Percentiles rank a stretch among this genome's conserved stretches.
Evolutionary conservation across 352 stramenopile genomes (phyloP).

Genomic region (Blastocystis sp.): DNA sequence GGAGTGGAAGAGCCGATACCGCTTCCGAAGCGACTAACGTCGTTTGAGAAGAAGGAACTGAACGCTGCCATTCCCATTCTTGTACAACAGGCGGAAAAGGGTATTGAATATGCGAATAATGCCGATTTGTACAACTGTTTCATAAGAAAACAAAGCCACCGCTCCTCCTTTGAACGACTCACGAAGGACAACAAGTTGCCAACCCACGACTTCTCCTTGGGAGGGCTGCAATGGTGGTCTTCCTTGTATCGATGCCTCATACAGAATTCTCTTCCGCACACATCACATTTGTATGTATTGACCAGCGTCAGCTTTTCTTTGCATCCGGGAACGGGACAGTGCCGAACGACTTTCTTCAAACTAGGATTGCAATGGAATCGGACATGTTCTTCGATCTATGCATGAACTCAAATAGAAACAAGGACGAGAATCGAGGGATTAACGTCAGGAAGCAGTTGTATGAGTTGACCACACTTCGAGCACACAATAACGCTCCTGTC

Average conservation of each 20-base stretch:
- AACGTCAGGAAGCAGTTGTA: conserved; percentile 24
- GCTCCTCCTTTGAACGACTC: neutral
- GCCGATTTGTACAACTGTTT: neutral
- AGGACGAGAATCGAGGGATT: neutral
- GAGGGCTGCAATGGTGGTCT: conserved; percentile 37
- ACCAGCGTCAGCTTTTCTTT: conserved; percentile 50
- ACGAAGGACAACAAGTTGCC: neutral
- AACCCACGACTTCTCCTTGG: neutral
- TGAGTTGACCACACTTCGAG: conserved; percentile 19
- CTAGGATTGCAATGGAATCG: conserved; percentile 12
- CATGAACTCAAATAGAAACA: neutral
- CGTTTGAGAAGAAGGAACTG: conserved; percentile 15
- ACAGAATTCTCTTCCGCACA: conserved; percentile 37
- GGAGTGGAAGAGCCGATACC: conserved; percentile 84
- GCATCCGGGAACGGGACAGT: conserved; percentile 41
- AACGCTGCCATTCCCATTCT: neutral
- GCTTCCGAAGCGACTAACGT: conserved; percentile 72
- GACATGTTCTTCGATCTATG: conserved; percentile 47
- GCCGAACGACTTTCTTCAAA: conserved; percentile 21
- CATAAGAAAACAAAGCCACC: neutral
- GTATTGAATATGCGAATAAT: conserved; percentile 34
- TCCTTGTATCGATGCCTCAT: conserved; percentile 38
- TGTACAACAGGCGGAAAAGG: conserved; percentile 4
- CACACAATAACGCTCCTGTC: conserved; percentile 28
- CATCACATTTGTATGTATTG: conserved; percentile 48